Conservation (phyloP, 768 basidiomycete species). For the Lentinula guzmanii region DNA sequence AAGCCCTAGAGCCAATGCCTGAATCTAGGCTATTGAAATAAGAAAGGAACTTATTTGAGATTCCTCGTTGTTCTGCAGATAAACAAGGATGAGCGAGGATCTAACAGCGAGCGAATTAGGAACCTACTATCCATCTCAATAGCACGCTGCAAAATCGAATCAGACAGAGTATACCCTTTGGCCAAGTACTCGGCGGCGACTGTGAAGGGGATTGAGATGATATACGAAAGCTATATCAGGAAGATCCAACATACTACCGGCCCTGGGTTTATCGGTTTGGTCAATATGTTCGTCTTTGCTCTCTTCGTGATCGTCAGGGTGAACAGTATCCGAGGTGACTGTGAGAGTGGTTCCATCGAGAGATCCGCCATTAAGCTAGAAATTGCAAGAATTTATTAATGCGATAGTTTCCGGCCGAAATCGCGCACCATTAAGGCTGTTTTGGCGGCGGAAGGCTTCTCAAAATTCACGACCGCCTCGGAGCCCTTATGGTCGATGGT, state of each 20-base stretch:
- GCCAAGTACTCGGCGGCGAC: slow-evolving; percentile 95
- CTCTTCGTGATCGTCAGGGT: slow-evolving; percentile 44
- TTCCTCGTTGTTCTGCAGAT: slow-evolving; percentile 68
- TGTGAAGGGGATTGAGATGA: slow-evolving; percentile 17
- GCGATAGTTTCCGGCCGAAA: background rate
- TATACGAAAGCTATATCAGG: background rate
- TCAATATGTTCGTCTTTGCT: slow-evolving; percentile 26
- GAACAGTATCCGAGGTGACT: slow-evolving; percentile 65
- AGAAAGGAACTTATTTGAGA: slow-evolving; percentile 75
- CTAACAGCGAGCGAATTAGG: background rate
- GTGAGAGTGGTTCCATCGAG: slow-evolving; percentile 67
- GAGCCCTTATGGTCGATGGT: slow-evolving; percentile 52
- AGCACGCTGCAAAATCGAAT: slow-evolving; percentile 69
- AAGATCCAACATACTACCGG: slow-evolving; percentile 52
- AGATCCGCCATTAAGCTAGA: slow-evolving; percentile 67
- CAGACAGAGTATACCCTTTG: slow-evolving; percentile 78
- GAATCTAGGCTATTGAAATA: slow-evolving; percentile 75
- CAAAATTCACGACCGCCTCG: slow-evolving; percentile 74
- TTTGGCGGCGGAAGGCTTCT: slow-evolving; percentile 77
- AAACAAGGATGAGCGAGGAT: too few relatives aligned
- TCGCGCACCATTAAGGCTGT: slow-evolving; percentile 73
- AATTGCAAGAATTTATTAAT: background rate
- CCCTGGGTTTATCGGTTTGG: slow-evolving; percentile 89
- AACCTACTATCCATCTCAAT: slow-evolving; percentile 70
- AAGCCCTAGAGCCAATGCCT: slow-evolving; percentile 58